These are phyloP conservation scores for Pyricularia sp. DNA, from an alignment of 2,329 filamentous ascomycete genomes.

Conservation along the genomic window DNA sequence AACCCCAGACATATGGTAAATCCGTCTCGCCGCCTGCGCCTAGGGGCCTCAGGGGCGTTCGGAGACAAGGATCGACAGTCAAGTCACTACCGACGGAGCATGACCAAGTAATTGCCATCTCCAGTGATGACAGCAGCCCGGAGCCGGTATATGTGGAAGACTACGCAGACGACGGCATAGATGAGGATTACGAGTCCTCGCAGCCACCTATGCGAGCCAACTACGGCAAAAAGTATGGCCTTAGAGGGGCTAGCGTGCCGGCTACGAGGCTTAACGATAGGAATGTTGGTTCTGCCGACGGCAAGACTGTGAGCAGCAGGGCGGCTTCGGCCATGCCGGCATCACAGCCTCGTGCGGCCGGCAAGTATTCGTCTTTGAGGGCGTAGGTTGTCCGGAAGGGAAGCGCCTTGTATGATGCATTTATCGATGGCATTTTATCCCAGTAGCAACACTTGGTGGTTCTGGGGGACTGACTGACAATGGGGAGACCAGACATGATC, in stretches of 20 bases:
- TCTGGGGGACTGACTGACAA: neutral
- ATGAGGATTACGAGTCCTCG: conserved; percentile 15
- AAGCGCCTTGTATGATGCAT: neutral
- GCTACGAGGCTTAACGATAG: neutral
- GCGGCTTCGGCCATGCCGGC: neutral
- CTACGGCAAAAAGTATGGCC: conserved; percentile 9
- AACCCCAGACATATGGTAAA: neutral
- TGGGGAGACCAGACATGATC: neutral
- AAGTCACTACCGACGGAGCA: conserved; percentile 20
- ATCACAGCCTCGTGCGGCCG: neutral
- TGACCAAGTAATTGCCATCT: conserved; percentile 27
- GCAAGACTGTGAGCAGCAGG: neutral
- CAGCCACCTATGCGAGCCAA: neutral
- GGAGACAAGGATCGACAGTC: neutral
- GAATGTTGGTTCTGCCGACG: neutral
- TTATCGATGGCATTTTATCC: neutral
- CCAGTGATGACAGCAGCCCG: conserved; percentile 14
- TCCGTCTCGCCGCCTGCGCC: neutral
- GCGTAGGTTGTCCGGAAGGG: neutral
- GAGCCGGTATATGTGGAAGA: conserved; percentile 23
- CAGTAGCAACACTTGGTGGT: neutral
- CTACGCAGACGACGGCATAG: conserved; percentile 29
- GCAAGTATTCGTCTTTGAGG: neutral
- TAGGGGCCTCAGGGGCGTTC: neutral
- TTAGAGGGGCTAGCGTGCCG: neutral